These are phyloP conservation scores for Mycosarcoma mackinlayi DNA, from an alignment of 1,284 basidiomycete genomes.

Conservation along the genomic window DNA sequence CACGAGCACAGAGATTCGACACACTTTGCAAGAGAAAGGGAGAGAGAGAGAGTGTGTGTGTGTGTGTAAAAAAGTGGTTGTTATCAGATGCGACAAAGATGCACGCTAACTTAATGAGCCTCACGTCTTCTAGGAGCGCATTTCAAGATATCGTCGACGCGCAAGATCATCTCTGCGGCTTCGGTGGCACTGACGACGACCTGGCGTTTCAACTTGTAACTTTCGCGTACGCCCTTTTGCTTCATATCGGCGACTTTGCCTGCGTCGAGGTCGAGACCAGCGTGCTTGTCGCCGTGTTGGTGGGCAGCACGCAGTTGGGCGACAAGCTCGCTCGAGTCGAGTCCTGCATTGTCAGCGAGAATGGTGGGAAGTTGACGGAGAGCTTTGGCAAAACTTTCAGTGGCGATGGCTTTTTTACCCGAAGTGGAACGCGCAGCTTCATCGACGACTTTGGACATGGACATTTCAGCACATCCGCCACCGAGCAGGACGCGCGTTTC, in stretches of 20 bases:
- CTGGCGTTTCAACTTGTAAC: conserved; percentile 96
- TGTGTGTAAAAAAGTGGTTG: too few species aligned
- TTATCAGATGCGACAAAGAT: too few species aligned
- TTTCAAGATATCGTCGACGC: conserved; percentile 77
- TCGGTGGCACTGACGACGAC: conserved; percentile 94
- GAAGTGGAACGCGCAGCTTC: conserved; percentile 84
- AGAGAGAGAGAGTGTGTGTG: too few species aligned
- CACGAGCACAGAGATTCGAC: too few species aligned
- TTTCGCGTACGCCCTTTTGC: conserved; percentile 89
- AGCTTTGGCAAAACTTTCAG: conserved; percentile 88
- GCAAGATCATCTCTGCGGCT: conserved; percentile 97
- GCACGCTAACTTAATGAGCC: conserved; percentile 67
- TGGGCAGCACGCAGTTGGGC: conserved; percentile 90
- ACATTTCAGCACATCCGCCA: conserved; percentile 97
- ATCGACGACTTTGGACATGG: conserved; percentile 94
- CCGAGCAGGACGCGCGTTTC: conserved; percentile 94
- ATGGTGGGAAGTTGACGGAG: conserved; percentile 90
- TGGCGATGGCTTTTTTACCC: conserved; percentile 95
- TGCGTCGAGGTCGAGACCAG: conserved; percentile 90
- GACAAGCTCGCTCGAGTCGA: conserved; percentile 95
- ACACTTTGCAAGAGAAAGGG: too few species aligned
- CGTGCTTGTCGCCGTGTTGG: conserved; percentile 84
- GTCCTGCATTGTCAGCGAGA: conserved; percentile 96
- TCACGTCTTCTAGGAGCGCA: conserved; percentile 74
- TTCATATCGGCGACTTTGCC: conserved; percentile 89